These are phyloP conservation scores for Iris macrosiphon DNA, from an alignment of 106 monocot genomes.

Conservation along the genomic window DNA sequence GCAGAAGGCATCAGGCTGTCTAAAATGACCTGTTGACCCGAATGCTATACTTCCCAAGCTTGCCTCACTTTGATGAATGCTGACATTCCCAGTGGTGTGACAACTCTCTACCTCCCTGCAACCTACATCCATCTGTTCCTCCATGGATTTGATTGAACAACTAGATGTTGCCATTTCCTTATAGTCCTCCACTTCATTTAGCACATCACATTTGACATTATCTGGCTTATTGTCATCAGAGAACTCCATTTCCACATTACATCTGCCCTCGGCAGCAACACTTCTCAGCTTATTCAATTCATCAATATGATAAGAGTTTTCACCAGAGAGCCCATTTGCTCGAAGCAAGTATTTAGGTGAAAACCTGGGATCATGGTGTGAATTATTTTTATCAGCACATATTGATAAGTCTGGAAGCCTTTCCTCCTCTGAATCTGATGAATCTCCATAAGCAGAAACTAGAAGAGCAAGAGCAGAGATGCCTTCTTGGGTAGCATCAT, in stretches of 20 bases:
- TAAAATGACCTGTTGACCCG: neutral
- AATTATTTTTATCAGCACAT: slow-evolving; percentile 18
- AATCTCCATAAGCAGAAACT: slow-evolving; percentile 69
- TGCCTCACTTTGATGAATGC: neutral
- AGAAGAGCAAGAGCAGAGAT: slow-evolving; percentile 78
- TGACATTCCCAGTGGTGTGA: slow-evolving; percentile 4
- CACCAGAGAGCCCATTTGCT: neutral
- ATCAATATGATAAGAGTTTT: slow-evolving; percentile 13
- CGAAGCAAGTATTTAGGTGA: neutral
- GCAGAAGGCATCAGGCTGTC: slow-evolving; percentile 1
- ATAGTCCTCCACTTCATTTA: neutral
- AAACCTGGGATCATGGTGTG: neutral
- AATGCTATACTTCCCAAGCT: slow-evolving; percentile 3
- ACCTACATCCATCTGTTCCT: neutral
- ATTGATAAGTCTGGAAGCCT: slow-evolving; percentile 8
- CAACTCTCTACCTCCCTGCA: neutral
- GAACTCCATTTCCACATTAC: slow-evolving; percentile 1
- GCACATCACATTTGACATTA: neutral
- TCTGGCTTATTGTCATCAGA: neutral
- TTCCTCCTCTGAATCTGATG: slow-evolving; percentile 74
- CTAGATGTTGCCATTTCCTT: slow-evolving; percentile 3
- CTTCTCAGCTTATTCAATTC: neutral
- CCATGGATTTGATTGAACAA: slow-evolving; percentile 6
- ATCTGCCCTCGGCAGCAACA: neutral
- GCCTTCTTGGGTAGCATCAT: slow-evolving; percentile 12